phyloP scores from a whole-genome alignment of 2,329 filamentous ascomycete species.

The Tolypocladium endophyticum region DNA sequence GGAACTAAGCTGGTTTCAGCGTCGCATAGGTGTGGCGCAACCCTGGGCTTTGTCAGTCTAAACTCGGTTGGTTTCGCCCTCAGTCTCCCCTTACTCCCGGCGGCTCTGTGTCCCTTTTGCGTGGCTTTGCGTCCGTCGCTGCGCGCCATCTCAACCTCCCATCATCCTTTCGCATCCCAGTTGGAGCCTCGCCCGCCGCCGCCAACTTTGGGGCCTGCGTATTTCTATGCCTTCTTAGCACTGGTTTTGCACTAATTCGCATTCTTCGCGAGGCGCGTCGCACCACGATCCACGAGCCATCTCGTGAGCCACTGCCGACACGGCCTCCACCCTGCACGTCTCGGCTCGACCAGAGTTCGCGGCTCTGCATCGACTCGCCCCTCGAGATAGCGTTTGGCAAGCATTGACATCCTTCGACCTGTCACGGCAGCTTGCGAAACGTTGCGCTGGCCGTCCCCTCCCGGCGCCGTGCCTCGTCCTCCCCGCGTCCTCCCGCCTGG shows the following conservation, averaged over 20 bases:
- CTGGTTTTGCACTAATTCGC: background rate
- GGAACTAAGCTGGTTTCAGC: background rate
- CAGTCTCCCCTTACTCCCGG: background rate
- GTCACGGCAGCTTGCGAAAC: background rate
- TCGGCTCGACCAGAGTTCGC: background rate
- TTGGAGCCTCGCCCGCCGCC: background rate
- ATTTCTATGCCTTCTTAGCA: slow-evolving; percentile 1
- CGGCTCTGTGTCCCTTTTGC: background rate
- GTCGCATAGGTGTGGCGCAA: background rate
- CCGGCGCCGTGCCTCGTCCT: background rate
- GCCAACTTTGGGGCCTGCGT: background rate
- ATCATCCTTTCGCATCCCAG: background rate
- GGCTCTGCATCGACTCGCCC: background rate
- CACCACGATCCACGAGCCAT: background rate
- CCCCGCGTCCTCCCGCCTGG: background rate
- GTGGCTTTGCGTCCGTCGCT: background rate
- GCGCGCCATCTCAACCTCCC: background rate
- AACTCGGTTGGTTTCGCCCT: background rate
- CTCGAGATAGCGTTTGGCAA: background rate
- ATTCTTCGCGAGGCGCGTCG: background rate
- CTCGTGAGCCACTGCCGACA: background rate
- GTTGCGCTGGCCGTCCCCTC: background rate
- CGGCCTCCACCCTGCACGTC: background rate
- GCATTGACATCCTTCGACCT: background rate
- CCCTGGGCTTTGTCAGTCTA: background rate